Conservation (phyloP, 2,329 filamentous ascomycete species). For the Diplodia intermedia region DNA sequence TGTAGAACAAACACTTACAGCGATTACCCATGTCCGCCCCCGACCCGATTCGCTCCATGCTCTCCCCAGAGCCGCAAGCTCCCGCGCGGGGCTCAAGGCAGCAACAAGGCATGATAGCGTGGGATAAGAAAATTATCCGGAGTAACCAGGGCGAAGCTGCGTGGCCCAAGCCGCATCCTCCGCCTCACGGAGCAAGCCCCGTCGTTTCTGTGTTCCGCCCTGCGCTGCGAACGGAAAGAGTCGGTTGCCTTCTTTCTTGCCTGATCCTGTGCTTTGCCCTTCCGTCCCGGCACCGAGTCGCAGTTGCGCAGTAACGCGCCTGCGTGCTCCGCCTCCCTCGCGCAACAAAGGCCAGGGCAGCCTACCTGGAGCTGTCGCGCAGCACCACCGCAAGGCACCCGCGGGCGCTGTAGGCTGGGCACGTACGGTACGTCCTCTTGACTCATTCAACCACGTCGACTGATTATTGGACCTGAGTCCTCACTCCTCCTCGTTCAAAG, state of each 20-base stretch:
- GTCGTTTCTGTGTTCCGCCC: neutral
- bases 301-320: neutral
- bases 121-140: neutral
- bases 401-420: neutral
- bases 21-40: no score
- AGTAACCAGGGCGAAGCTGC: neutral
- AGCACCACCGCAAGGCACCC: neutral
- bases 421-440: neutral
- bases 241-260: neutral
- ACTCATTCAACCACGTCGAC: neutral
- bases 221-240: neutral
- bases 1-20: neutral
- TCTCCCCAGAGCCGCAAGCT: neutral
- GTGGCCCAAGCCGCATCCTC: no score
- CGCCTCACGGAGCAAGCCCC: conserved; percentile 1
- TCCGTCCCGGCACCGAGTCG: neutral
- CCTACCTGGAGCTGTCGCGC: no score
- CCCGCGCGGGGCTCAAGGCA: neutral
- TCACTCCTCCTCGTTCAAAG: neutral
- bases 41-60: neutral
- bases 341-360: neutral
- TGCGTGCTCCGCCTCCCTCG: neutral
- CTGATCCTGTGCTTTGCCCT: neutral
- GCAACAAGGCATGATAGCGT: neutral
- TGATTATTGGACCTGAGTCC: neutral